A percentile compares a stretch with the other conserved stretches of the same genome.
phyloP scores from a whole-genome alignment of 768 basidiomycete genomes.

The Serendipita vermifera region DNA sequence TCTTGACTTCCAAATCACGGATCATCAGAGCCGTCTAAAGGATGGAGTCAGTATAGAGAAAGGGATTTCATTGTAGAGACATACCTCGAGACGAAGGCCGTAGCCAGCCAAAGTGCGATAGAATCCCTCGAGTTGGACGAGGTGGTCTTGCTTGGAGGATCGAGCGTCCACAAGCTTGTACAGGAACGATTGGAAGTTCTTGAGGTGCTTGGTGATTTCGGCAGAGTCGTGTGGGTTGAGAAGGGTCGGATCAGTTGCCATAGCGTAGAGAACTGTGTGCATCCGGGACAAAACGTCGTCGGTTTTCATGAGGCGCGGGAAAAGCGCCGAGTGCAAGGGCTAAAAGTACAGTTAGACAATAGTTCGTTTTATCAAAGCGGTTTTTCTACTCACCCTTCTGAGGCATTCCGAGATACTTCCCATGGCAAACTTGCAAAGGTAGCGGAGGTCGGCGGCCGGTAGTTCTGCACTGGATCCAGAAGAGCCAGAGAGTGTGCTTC shows the following conservation, averaged over 20 bases:
- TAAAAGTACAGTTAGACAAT: too few species aligned
- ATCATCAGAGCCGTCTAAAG: background rate
- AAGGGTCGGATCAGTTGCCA: background rate
- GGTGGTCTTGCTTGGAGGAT: background rate
- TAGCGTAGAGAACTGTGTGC: conserved; percentile 1
- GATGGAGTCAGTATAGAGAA: background rate
- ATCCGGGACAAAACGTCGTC: background rate
- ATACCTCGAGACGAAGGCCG: background rate
- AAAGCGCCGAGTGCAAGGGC: too few species aligned
- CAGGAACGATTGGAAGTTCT: background rate
- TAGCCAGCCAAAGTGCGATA: background rate
- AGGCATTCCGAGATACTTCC: background rate
- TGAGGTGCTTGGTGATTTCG: background rate
- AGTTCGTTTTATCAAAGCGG: too few species aligned
- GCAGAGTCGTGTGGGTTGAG: background rate
- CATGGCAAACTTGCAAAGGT: conserved; percentile 5
- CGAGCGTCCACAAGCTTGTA: background rate
- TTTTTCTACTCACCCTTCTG: background rate
- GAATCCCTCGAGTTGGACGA: background rate
- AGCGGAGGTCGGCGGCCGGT: background rate
- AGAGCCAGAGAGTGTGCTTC: background rate
- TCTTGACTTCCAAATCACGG: background rate
- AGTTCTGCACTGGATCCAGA: background rate
- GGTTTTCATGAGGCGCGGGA: background rate
- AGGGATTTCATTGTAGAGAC: background rate